Conservation (phyloP, 257 asterid species). For the Handroanthus guayacan region DNA sequence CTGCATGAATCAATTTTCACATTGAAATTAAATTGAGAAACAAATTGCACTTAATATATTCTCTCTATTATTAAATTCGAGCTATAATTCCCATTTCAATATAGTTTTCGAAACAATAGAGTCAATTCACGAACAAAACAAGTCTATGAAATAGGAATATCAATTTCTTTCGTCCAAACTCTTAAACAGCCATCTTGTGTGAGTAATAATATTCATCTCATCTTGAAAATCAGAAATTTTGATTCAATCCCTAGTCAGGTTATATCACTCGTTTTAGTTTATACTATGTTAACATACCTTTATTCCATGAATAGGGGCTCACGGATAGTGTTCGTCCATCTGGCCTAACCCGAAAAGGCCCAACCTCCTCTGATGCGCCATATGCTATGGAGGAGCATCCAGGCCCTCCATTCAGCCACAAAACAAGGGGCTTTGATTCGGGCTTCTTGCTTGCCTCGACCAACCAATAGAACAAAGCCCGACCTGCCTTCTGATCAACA, state of each 20-base stretch:
- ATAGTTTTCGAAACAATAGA: too few species aligned
- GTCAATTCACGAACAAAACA: too few species aligned
- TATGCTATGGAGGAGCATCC: slow-evolving; percentile 74
- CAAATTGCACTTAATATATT: too few species aligned
- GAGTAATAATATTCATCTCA: too few species aligned
- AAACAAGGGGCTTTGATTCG: slow-evolving; percentile 60
- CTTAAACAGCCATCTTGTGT: not conserved
- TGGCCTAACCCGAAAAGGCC: slow-evolving; percentile 65
- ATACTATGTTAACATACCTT: slow-evolving; percentile 37
- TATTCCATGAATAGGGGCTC: slow-evolving; percentile 63
- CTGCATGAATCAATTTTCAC: slow-evolving; percentile 42
- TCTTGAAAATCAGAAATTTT: too few species aligned
- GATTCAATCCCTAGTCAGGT: not conserved
- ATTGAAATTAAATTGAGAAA: not conserved
- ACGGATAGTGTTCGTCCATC: slow-evolving; percentile 51
- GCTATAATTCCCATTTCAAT: too few species aligned
- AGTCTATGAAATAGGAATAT: too few species aligned
- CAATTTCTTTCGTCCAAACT: too few species aligned
- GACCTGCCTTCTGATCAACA: slow-evolving; percentile 48
- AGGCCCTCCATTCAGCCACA: slow-evolving; percentile 79
- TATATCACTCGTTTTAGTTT: not conserved
- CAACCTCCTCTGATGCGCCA: slow-evolving; percentile 71
- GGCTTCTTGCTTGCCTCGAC: slow-evolving; percentile 50
- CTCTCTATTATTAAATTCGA: too few species aligned
- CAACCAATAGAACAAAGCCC: slow-evolving; percentile 71